Evolutionary conservation across 345 rosid genomes (phyloP).

Genomic region (Arabis alpina): DNA sequence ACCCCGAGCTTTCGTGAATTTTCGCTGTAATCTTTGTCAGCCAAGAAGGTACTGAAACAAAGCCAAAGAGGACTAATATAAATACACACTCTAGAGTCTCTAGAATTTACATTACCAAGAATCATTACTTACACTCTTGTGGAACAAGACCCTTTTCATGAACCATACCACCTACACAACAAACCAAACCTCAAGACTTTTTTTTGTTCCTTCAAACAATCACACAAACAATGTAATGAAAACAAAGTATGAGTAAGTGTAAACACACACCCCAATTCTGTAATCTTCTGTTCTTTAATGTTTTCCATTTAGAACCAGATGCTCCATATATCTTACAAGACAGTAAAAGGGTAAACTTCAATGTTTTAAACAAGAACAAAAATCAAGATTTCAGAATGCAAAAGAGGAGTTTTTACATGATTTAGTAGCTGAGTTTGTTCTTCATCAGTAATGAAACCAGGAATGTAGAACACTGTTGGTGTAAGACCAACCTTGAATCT

Average conservation of each 20-base stretch:
- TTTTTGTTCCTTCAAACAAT: not conserved
- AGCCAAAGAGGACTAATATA: not conserved
- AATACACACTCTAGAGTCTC: not conserved
- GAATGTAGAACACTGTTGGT: slow-evolving; percentile 69
- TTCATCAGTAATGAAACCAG: slow-evolving; percentile 58
- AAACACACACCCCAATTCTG: slow-evolving; percentile 81
- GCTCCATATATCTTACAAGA: slow-evolving; percentile 62
- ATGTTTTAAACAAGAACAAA: not conserved
- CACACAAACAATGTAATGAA: slow-evolving; percentile 8
- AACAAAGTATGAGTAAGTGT: not conserved
- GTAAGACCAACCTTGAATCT: slow-evolving; percentile 59
- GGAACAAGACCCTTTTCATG: slow-evolving; percentile 95
- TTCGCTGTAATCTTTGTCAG: slow-evolving; percentile 62
- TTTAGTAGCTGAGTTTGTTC: slow-evolving; percentile 65
- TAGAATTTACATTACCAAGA: not conserved
- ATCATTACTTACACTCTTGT: slow-evolving; percentile 72
- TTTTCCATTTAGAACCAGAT: slow-evolving; percentile 81
- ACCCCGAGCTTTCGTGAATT: slow-evolving; percentile 64
- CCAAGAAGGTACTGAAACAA: slow-evolving; percentile 79
- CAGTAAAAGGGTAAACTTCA: not conserved
- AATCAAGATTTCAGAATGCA: not conserved
- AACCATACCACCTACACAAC: slow-evolving; percentile 80
- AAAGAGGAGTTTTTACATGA: slow-evolving; percentile 46
- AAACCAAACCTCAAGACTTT: slow-evolving; percentile 20
- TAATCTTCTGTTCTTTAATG: slow-evolving; percentile 83